These are phyloP conservation scores for Pichia gijzeniarum DNA, from an alignment of 805 yeast genomes.

Conservation along the genomic window DNA sequence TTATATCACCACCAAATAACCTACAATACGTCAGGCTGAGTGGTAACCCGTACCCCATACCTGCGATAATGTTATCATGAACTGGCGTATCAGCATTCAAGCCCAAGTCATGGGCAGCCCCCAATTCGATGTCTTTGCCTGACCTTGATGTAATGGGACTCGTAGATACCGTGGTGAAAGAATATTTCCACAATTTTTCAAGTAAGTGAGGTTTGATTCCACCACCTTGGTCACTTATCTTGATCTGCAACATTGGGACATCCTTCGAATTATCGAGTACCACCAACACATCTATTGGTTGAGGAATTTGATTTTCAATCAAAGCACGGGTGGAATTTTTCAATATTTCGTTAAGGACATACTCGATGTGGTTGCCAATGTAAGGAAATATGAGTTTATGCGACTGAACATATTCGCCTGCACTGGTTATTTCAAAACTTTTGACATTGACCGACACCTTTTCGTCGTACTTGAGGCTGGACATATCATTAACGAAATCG, in stretches of 20 bases:
- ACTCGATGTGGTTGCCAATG: slow-evolving; percentile 82
- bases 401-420: no score
- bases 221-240: slow-evolving; percentile 82
- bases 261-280: slow-evolving; percentile 30
- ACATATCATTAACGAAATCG: slow-evolving; percentile 75
- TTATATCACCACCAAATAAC: slow-evolving; percentile 63
- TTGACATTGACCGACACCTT: slow-evolving; percentile 52
- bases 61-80: slow-evolving; percentile 56
- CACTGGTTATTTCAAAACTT: no score
- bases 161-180: slow-evolving; percentile 63
- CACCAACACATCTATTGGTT: slow-evolving; percentile 44
- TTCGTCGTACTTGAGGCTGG: slow-evolving; percentile 77
- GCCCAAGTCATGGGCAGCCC: slow-evolving; percentile 40
- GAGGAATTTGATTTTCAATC: slow-evolving; percentile 54
- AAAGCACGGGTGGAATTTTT: slow-evolving; percentile 87
- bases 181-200: slow-evolving; percentile 71
- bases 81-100: slow-evolving; percentile 34
- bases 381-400: slow-evolving; percentile 58
- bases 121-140: slow-evolving; percentile 22
- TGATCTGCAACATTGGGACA: slow-evolving; percentile 45
- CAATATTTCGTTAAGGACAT: slow-evolving; percentile 76
- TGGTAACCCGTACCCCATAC: slow-evolving; percentile 95
- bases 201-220: slow-evolving; percentile 72
- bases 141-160: slow-evolving; percentile 24
- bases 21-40: slow-evolving; percentile 69